Percentiles rank a stretch among this genome's conserved stretches.
These are phyloP conservation scores for Colletotrichum siamense DNA, from an alignment of 2,329 filamentous ascomycete species.

Conservation along the genomic window DNA sequence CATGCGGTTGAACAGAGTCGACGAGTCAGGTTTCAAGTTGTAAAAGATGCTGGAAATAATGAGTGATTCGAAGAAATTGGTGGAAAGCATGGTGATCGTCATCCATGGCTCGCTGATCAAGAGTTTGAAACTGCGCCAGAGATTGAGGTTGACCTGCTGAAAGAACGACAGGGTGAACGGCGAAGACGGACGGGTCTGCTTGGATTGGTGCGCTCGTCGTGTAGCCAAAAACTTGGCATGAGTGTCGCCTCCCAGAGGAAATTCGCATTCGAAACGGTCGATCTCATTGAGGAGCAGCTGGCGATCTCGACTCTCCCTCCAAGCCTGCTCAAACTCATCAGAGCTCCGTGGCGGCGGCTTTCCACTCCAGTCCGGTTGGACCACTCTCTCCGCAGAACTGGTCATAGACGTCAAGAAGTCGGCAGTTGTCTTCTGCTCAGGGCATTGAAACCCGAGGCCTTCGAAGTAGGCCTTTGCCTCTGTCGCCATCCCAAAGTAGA, in stretches of 20 bases:
- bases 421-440: constrained; percentile 66
- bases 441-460: constrained; percentile 66
- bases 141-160: constrained; percentile 50
- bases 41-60: constrained; percentile 60
- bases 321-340: constrained; percentile 12
- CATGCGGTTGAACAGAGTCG: constrained; percentile 49
- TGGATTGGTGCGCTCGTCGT: neutral
- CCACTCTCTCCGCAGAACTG: constrained; percentile 28
- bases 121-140: constrained; percentile 43
- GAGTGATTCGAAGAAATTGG: constrained; percentile 53
- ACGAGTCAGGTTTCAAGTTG: constrained; percentile 44
- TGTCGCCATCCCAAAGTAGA: constrained; percentile 68
- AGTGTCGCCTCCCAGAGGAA: constrained; percentile 2
- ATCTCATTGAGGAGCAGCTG: neutral
- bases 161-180: constrained; percentile 52
- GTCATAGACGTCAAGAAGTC: constrained; percentile 74
- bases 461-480: constrained; percentile 71
- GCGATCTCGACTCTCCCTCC: neutral
- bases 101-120: constrained; percentile 44
- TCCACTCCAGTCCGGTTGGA: constrained; percentile 3
- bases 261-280: neutral
- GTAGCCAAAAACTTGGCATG: neutral
- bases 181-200: constrained; percentile 42
- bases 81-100: constrained; percentile 42
- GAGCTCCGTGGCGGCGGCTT: neutral